Conservation (phyloP, 225 moss, liverwort and hornwort species). For the Takakia lepidozioides region DNA sequence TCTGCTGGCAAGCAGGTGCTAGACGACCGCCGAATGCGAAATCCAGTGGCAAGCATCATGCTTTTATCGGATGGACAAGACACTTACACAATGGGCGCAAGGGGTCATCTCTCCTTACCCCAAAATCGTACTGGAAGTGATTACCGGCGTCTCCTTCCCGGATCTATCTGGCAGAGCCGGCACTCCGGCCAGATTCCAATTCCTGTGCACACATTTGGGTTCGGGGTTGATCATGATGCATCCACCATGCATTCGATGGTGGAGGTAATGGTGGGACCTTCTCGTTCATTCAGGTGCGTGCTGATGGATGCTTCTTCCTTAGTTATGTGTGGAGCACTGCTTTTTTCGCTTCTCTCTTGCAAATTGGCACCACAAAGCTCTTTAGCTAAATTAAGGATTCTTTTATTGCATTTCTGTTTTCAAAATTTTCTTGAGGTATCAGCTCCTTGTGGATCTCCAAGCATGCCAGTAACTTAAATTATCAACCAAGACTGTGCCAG, state of each 20-base stretch:
- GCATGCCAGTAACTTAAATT: no score
- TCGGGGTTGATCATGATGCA: conserved; percentile 38
- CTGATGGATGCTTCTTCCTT: no score
- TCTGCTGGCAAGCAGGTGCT: conserved; percentile 11
- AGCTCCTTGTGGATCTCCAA: no score
- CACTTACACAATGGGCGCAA: conserved; percentile 22
- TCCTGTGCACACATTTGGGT: conserved; percentile 43
- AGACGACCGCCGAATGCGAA: conserved; percentile 30
- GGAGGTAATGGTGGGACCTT: conserved; percentile 38
- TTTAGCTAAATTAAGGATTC: no score
- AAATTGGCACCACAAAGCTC: no score
- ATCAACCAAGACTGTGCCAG: no score
- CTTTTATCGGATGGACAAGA: conserved; percentile 42
- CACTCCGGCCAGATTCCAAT: conserved; percentile 11
- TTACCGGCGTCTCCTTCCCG: conserved; percentile 18
- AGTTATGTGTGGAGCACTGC: no score
- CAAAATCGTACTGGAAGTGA: conserved; percentile 6
- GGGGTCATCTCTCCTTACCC: conserved; percentile 8
- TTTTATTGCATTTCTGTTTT: no score
- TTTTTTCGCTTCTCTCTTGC: no score
- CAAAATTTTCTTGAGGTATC: no score
- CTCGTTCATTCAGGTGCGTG: conserved; percentile 30
- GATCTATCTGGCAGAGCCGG: conserved; percentile 16
- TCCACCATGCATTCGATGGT: conserved; percentile 29
- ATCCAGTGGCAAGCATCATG: conserved; percentile 40